A percentile compares a stretch with the other conserved stretches of the same genome.
Conservation (phyloP, 495 filamentous ascomycete species). For the Aspergillus bridgeri region DNA sequence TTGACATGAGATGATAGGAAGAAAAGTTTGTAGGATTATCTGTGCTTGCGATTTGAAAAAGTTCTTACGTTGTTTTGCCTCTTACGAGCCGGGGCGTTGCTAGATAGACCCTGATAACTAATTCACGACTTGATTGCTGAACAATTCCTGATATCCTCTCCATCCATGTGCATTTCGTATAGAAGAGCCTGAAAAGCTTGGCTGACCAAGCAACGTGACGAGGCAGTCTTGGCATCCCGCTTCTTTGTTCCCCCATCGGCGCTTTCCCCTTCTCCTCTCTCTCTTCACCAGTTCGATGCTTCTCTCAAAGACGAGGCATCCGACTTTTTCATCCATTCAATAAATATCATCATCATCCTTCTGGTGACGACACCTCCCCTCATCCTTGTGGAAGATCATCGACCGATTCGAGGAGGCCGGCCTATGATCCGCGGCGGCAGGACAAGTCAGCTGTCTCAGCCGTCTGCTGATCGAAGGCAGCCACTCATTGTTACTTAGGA, state of each 20-base stretch:
- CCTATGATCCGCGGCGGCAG: neutral
- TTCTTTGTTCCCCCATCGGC: neutral
- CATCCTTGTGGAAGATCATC: neutral
- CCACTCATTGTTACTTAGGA: neutral
- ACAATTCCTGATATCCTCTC: neutral
- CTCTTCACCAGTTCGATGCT: neutral
- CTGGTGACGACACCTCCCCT: neutral
- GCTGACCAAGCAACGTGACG: neutral
- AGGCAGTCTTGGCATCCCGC: neutral
- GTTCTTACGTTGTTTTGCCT: neutral
- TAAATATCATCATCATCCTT: neutral
- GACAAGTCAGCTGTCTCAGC: slow-evolving; percentile 6
- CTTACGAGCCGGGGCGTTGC: neutral
- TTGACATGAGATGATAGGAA: slow-evolving; percentile 6
- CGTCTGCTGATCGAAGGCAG: slow-evolving; percentile 2
- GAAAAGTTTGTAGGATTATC: slow-evolving; percentile 4
- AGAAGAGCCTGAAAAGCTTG: neutral
- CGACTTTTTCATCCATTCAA: neutral
- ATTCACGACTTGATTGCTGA: neutral
- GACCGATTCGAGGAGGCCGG: neutral
- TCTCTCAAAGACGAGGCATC: neutral
- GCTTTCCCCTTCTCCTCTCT: neutral
- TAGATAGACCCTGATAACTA: neutral
- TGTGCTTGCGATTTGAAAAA: slow-evolving; percentile 3
- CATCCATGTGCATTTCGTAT: too few species aligned